A percentile compares a stretch with the other conserved stretches of the same genome.
Conservation (phyloP, 192 early-diverging fungal genomes). For the Backusella circina region DNA sequence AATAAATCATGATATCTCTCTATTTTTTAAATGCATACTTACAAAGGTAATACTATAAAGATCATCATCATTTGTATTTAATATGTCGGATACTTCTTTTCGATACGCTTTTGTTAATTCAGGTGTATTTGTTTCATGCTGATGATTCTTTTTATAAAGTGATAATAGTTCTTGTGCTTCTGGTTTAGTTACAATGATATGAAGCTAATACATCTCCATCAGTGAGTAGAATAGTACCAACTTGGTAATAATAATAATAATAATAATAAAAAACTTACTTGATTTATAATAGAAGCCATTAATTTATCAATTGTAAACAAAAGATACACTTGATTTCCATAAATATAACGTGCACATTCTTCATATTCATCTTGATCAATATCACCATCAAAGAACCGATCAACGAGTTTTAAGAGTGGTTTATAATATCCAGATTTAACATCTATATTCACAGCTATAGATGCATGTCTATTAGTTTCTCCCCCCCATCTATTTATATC, state of each 20-base stretch:
- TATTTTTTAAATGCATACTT: background rate
- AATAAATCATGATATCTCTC: background rate
- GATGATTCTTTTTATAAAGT: slow-evolving; percentile 61
- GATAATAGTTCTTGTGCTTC: slow-evolving; percentile 59
- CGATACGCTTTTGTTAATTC: slow-evolving; percentile 25
- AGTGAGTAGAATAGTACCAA: background rate
- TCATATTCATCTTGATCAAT: slow-evolving; percentile 80
- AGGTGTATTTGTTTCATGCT: slow-evolving; percentile 27
- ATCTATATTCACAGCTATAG: slow-evolving; percentile 42
- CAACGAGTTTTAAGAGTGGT: slow-evolving; percentile 69
- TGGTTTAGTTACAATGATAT: slow-evolving; percentile 58
- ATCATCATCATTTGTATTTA: slow-evolving; percentile 28
- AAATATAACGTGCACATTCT: slow-evolving; percentile 81
- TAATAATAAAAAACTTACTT: slow-evolving; percentile 39
- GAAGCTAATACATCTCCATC: background rate
- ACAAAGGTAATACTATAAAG: slow-evolving; percentile 34
- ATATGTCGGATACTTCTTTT: slow-evolving; percentile 14
- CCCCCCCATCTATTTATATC: background rate
- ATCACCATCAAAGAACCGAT: slow-evolving; percentile 74
- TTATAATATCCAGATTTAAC: slow-evolving; percentile 65
- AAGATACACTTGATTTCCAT: slow-evolving; percentile 83
- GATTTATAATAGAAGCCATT: slow-evolving; percentile 72
- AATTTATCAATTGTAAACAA: slow-evolving; percentile 90
- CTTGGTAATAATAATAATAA: background rate
- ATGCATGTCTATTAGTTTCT: no score